phyloP scores from a whole-genome alignment of 148 eudicot genomes.

The Dianthus caryophyllus region DNA sequence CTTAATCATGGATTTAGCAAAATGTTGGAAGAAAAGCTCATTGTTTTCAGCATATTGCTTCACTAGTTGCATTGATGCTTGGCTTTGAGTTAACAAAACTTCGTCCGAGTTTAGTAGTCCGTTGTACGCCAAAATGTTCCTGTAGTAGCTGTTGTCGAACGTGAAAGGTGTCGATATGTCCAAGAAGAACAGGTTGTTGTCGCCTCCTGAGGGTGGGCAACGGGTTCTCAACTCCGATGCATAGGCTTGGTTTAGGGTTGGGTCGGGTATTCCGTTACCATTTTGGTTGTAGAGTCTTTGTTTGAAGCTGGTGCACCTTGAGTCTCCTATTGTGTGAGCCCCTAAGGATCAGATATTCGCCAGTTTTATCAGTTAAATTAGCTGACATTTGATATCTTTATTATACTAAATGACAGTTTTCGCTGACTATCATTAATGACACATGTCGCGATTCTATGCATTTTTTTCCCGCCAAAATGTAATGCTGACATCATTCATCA shows the following conservation, averaged over 20 bases:
- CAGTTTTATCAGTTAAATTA: background rate
- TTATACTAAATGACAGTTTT: no score
- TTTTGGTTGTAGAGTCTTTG: slow-evolving; percentile 86
- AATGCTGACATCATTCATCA: no score
- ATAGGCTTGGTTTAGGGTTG: slow-evolving; percentile 40
- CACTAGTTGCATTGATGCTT: slow-evolving; percentile 40
- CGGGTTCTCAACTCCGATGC: slow-evolving; percentile 51
- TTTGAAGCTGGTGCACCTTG: slow-evolving; percentile 86
- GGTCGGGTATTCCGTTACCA: slow-evolving; percentile 50
- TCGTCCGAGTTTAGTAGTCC: slow-evolving; percentile 59
- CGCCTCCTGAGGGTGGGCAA: slow-evolving; percentile 85
- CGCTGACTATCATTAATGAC: no score
- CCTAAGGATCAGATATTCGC: background rate
- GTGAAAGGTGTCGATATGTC: slow-evolving; percentile 42
- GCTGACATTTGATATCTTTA: background rate
- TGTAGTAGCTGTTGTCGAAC: slow-evolving; percentile 61
- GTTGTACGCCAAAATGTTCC: slow-evolving; percentile 42
- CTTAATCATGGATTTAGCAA: slow-evolving; percentile 69
- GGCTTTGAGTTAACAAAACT: slow-evolving; percentile 41
- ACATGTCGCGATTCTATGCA: no score
- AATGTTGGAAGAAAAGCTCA: slow-evolving; percentile 64
- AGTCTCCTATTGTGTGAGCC: slow-evolving; percentile 80
- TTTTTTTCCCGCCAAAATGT: no score
- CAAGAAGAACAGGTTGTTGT: slow-evolving; percentile 63
- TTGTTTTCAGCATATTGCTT: slow-evolving; percentile 56